Evolutionary conservation across 371 early-diverging fungal genomes (phyloP).

Genomic region (Apophysomyces sp.): DNA sequence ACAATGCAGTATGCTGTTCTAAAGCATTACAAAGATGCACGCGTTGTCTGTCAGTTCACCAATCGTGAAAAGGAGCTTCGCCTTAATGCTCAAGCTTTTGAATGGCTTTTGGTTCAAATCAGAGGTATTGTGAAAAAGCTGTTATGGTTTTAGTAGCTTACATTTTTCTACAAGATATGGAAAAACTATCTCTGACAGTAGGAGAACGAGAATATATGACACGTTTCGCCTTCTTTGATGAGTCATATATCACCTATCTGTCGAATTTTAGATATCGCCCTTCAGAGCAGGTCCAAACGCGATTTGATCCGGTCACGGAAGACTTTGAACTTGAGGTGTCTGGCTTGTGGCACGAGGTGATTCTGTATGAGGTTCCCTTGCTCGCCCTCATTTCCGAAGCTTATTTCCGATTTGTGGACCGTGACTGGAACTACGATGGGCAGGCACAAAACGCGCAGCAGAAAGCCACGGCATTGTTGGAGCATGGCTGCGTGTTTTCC

Average conservation of each 20-base stretch:
- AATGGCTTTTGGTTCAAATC: constrained; percentile 50
- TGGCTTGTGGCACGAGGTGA: constrained; percentile 72
- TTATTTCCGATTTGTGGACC: constrained; percentile 68
- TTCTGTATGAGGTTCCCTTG: constrained; percentile 77
- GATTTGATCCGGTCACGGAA: constrained; percentile 27
- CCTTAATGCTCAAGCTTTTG: constrained; percentile 44
- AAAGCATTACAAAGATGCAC: constrained; percentile 66
- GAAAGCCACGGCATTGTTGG: constrained; percentile 53
- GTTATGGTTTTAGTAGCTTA: neutral
- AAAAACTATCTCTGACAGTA: constrained; percentile 35
- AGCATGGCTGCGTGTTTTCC: constrained; percentile 66
- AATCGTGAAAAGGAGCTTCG: constrained; percentile 55
- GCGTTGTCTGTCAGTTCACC: constrained; percentile 67
- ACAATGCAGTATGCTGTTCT: constrained; percentile 81
- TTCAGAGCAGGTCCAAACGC: constrained; percentile 48
- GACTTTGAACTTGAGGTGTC: constrained; percentile 50
- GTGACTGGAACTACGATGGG: constrained; percentile 67
- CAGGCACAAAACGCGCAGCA: constrained; percentile 54
- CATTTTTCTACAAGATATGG: constrained; percentile 22
- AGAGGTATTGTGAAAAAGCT: constrained; percentile 26
- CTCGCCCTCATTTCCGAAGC: constrained; percentile 72
- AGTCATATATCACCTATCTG: constrained; percentile 61
- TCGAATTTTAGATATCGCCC: constrained; percentile 61
- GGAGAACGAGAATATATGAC: constrained; percentile 59
- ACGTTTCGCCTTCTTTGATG: constrained; percentile 49